A percentile compares a stretch with the other conserved stretches of the same genome.
These are phyloP conservation scores for Phanerochaete sordida DNA, from an alignment of 768 basidiomycete species.

Conservation along the genomic window DNA sequence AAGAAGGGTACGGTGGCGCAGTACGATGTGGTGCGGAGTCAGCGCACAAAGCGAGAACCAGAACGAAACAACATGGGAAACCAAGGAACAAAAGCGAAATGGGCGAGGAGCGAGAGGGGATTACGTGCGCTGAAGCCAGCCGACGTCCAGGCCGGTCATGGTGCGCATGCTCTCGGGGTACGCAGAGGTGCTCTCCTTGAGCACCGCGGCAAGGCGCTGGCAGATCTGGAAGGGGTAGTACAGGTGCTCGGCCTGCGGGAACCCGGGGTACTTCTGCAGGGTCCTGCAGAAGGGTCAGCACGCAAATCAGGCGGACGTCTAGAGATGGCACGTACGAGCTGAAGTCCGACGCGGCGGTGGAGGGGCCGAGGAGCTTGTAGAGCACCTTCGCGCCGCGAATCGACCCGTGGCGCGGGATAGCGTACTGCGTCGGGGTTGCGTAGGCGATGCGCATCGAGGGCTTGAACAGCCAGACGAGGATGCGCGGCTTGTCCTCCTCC, in stretches of 20 bases:
- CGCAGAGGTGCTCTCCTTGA: conserved; percentile 73
- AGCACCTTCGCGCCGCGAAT: conserved; percentile 79
- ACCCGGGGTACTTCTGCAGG: conserved; percentile 70
- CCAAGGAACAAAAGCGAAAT: not conserved
- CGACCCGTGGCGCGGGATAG: conserved; percentile 58
- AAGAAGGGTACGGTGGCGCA: too few relatives aligned
- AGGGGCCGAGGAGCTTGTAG: conserved; percentile 73
- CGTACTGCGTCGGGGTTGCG: conserved; percentile 47
- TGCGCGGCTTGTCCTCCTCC: conserved; percentile 72
- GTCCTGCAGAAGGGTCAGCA: conserved; percentile 34
- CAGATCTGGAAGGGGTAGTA: conserved; percentile 81
- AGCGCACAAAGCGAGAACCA: not conserved
- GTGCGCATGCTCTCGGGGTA: conserved; percentile 74
- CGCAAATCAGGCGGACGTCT: not conserved
- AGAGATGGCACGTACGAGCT: conserved; percentile 38
- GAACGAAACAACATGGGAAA: not conserved
- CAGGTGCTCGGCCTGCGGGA: conserved; percentile 85
- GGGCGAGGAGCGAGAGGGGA: not conserved
- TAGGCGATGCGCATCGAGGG: conserved; percentile 82
- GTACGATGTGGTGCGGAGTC: too few relatives aligned
- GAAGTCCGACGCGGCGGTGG: conserved; percentile 47
- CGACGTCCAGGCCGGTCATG: conserved; percentile 82
- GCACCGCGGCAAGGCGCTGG: conserved; percentile 58
- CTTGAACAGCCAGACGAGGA: conserved; percentile 96
- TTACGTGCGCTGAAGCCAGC: conserved; percentile 54